Evolutionary conservation across 768 basidiomycete genomes (phyloP).

Genomic region (Trametes cubensis): DNA sequence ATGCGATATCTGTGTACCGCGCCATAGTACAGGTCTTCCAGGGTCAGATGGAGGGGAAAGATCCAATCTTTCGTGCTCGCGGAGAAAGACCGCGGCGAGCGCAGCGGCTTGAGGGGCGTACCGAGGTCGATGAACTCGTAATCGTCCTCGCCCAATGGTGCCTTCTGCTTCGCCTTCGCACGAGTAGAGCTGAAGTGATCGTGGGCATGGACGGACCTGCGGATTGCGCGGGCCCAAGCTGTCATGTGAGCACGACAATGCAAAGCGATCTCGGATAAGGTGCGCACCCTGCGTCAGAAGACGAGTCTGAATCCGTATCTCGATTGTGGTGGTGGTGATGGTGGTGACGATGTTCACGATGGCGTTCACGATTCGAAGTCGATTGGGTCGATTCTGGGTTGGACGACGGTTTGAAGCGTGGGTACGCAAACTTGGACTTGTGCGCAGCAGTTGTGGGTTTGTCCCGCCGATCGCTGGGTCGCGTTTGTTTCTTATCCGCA

Average conservation of each 20-base stretch:
- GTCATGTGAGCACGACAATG: constrained; percentile 7
- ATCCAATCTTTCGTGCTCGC: constrained; percentile 56
- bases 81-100: constrained; percentile 19
- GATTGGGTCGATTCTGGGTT: too few relatives aligned
- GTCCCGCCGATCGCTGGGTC: constrained; percentile 7
- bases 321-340: constrained; percentile 1
- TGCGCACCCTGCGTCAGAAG: constrained; percentile 20
- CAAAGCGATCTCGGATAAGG: background rate
- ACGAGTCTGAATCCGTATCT: constrained; percentile 19
- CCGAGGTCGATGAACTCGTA: constrained; percentile 33
- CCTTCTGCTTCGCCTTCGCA: constrained; percentile 18
- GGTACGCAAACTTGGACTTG: constrained; percentile 11
- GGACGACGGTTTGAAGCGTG: constrained; percentile 8
- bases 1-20: constrained; percentile 60
- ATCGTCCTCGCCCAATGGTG: constrained; percentile 30
- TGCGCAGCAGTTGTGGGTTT: constrained; percentile 12
- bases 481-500: constrained; percentile 5
- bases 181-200: constrained; percentile 5
- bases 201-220: constrained; percentile 16
- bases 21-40: constrained; percentile 65
- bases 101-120: constrained; percentile 23
- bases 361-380: background rate
- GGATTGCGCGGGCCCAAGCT: background rate
- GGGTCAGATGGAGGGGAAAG: constrained; percentile 61
- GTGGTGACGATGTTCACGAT: background rate